Conservation (phyloP, 2,329 filamentous ascomycete genomes). For the Penicillium sp. region DNA sequence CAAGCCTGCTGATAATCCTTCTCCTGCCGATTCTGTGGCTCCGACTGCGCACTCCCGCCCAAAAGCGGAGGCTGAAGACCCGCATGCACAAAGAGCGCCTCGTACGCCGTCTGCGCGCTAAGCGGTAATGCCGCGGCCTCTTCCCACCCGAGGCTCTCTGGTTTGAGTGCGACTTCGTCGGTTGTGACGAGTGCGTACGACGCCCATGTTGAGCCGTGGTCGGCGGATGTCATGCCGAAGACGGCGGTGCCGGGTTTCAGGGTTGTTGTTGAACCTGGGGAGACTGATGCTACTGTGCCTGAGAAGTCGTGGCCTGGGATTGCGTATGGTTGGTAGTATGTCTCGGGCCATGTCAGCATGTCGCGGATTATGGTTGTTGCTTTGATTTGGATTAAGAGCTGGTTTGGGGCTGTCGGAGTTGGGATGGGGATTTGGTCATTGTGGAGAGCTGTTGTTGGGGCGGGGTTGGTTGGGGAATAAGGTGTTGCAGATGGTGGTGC, state of each 20-base stretch:
- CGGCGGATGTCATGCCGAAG: slow-evolving; percentile 28
- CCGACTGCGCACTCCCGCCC: background rate
- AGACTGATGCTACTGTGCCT: slow-evolving; percentile 17
- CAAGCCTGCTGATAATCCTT: background rate
- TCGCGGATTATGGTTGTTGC: slow-evolving; percentile 28
- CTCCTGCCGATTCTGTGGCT: background rate
- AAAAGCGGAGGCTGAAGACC: slow-evolving; percentile 13
- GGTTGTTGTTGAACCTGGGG: background rate
- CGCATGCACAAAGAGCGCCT: slow-evolving; percentile 34
- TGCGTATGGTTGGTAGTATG: slow-evolving; percentile 22
- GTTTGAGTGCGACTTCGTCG: slow-evolving; percentile 28
- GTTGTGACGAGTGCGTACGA: slow-evolving; percentile 27
- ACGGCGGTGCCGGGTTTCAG: slow-evolving; percentile 32
- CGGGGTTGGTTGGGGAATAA: slow-evolving; percentile 30
- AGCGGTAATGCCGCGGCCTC: slow-evolving; percentile 31
- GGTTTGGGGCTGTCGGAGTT: slow-evolving; percentile 13
- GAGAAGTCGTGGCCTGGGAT: slow-evolving; percentile 28
- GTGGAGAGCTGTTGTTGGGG: slow-evolving; percentile 23
- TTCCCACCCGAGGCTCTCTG: slow-evolving; percentile 20
- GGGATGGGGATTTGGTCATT: slow-evolving; percentile 26
- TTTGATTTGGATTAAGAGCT: slow-evolving; percentile 25
- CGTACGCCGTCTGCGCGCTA: slow-evolving; percentile 33
- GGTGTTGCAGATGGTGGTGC: slow-evolving; percentile 9
- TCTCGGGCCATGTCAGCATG: slow-evolving; percentile 31
- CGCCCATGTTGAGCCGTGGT: slow-evolving; percentile 28